A percentile compares a stretch with the other conserved stretches of the same genome.
These are phyloP conservation scores for Filosporella fistucella DNA, from an alignment of 495 filamentous ascomycete species.

Conservation along the genomic window DNA sequence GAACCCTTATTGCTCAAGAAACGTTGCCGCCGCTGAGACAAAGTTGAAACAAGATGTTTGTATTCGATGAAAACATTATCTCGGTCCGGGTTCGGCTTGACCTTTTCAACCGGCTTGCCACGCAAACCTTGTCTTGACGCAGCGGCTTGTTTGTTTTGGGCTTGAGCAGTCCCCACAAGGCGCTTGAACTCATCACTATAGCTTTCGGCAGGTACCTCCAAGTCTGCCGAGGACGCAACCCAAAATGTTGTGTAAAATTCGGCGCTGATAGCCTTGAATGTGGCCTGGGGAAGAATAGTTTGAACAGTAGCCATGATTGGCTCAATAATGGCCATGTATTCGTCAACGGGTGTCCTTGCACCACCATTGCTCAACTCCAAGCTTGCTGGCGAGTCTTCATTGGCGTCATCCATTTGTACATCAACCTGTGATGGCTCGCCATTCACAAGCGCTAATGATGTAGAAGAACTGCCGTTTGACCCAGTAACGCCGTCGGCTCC, in stretches of 20 bases:
- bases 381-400: slow-evolving; percentile 23
- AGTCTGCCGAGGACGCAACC: slow-evolving; percentile 78
- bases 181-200: slow-evolving; percentile 69
- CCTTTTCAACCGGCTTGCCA: slow-evolving; percentile 55
- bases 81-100: slow-evolving; percentile 55
- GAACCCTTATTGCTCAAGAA: slow-evolving; percentile 71
- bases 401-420: slow-evolving; percentile 23
- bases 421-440: slow-evolving; percentile 6
- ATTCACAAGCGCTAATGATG: not conserved
- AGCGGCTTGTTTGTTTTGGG: slow-evolving; percentile 42
- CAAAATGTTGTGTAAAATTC: slow-evolving; percentile 91
- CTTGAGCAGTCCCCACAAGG: slow-evolving; percentile 49
- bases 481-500: not conserved
- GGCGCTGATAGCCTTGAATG: slow-evolving; percentile 63
- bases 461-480: not conserved
- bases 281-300: slow-evolving; percentile 52
- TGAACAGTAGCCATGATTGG: slow-evolving; percentile 67
- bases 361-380: too few species aligned
- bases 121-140: slow-evolving; percentile 28
- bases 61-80: slow-evolving; percentile 66
- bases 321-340: slow-evolving; percentile 71
- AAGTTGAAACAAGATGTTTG: slow-evolving; percentile 59
- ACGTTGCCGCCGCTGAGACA: slow-evolving; percentile 56
- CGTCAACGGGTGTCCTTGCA: slow-evolving; percentile 34
- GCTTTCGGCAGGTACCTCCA: slow-evolving; percentile 64